Evolutionary conservation across 345 rosid genomes (phyloP), one percentile per base, ranked within the genome.

Genomic region (Eucalyptus globulus): DNA sequence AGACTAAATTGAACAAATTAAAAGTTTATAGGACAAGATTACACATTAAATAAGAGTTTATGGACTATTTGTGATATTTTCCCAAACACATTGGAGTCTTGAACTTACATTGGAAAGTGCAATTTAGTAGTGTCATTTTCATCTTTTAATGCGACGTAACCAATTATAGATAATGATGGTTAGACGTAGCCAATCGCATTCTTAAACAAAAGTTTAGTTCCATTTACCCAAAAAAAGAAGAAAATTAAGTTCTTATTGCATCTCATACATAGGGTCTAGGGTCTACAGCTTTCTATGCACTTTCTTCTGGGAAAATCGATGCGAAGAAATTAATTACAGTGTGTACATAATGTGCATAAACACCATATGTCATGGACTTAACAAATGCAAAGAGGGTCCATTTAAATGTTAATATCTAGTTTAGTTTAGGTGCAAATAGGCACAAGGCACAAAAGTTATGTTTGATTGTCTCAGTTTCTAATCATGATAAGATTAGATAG

Each of bases 391-490:
- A 56, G 29, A 22, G 29, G 29, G 62, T 22, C 62, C 62, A 56
- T 24, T 56, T 56, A 56, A 24, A 56, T 56, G 62, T 56, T 56
- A 10, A 56, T 56, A 56, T 56, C 62, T 56, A 22, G 1, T 24
- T 56, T 22, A 56, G 12, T 56, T 24, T 24, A 56, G 62, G 27
- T 56, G 27, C 2, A 0, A 24, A 56, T 56, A 1, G 62, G 29
- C 13, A 21, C 12, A 56, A 56, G 29, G 29, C 1, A 0, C 62
- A 56, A 56, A 53, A 19, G 17, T 49, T 49, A 49, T 0, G 58
- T 53, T 53, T 19, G 58, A 53, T 53, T 53, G 10, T 53, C 56
- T 53, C 10, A 0, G 0, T 7, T 19, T 53, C 0, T 53, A 53
- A 19, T 53, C 0, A 8, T 8, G 26, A 8, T 53, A 53, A 19